Conservation (phyloP, 169 alveolate species). For the Cryptosporidium ubiquitum region DNA sequence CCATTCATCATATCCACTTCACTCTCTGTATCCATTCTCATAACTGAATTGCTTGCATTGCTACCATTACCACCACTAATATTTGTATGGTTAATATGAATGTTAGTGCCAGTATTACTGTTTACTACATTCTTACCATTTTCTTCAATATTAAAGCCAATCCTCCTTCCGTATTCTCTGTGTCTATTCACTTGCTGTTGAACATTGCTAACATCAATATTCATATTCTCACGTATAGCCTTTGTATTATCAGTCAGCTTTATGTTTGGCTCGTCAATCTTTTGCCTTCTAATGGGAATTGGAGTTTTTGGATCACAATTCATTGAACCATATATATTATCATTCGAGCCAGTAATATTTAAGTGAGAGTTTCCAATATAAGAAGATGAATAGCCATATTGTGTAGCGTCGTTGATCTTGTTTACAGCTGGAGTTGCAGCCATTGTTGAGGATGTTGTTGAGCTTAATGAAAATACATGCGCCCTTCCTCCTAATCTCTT, state of each 20-base stretch:
- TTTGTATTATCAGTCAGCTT: constrained; percentile 10
- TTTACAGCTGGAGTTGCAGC: constrained; percentile 53
- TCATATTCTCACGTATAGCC: background rate
- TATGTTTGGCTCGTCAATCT: background rate
- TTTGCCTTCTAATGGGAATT: constrained; percentile 67
- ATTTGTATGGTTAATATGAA: background rate
- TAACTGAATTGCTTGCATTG: background rate
- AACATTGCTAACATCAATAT: background rate
- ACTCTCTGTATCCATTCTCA: background rate
- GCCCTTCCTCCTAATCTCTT: constrained; percentile 73
- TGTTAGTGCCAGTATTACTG: background rate
- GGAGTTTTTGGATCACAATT: constrained; percentile 68
- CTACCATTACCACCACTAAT: background rate
- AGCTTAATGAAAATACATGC: constrained; percentile 64
- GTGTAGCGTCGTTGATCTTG: constrained; percentile 47
- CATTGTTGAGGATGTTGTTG: constrained; percentile 69
- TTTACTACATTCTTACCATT: background rate
- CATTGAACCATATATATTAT: constrained; percentile 3
- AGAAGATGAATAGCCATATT: constrained; percentile 26
- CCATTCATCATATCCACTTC: background rate
- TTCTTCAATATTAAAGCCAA: constrained; percentile 59
- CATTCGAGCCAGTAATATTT: background rate
- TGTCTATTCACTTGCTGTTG: constrained; percentile 6
- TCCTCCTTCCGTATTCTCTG: constrained; percentile 25
- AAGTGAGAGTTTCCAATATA: background rate